Evolutionary conservation across 306 rosid genomes (phyloP), one percentile per base, ranked within the genome.

Genomic region (Canavalia gladiata): DNA sequence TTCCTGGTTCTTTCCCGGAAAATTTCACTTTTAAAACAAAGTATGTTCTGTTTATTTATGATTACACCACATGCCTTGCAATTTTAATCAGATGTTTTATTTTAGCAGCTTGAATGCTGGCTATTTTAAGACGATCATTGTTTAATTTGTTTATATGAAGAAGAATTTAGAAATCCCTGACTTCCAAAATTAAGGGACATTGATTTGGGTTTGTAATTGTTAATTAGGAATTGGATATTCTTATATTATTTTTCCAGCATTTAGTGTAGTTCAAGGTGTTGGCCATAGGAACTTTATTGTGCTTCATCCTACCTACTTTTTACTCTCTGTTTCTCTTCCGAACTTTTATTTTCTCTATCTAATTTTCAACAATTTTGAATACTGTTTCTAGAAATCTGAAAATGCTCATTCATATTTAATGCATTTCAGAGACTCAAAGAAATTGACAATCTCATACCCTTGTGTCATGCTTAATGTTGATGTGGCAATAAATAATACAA

Each of bases 391-490:
- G 4, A 47, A 76, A 49, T 83, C 75, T 77, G 62, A 64, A 73
- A 65, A 85, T 55, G 68, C 88, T 83, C 69, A 81, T 86, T 86
- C 57, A 74, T 70, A 11, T 57, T 82, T 79, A 54, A 35, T 63
- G 51, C 74, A 81, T 89, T 87, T 83, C 87, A 95, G 99, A 77
- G 98, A 93, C 81, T 73, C 81, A 75, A 91, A 89, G 89, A 95
- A 93, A 90, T 84, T 95, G 86, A 88, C 96, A 34, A 95, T 95
- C 86, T 95, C 99, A 87, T 95, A 95, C 88, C 99, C 99, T n/a
- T 95, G 99, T 88, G 98, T 95, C 9, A 95, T 95, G 99, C 97
- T 95, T 81, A 93, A 95, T 45, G 98, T 93, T 85, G 99, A 95
- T 81, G 99, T 95, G 85, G 97, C 99, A 29, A 90, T 89, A 87